These are phyloP conservation scores for Eimeria maxima DNA, from an alignment of 169 alveolate species.

Conservation along the genomic window DNA sequence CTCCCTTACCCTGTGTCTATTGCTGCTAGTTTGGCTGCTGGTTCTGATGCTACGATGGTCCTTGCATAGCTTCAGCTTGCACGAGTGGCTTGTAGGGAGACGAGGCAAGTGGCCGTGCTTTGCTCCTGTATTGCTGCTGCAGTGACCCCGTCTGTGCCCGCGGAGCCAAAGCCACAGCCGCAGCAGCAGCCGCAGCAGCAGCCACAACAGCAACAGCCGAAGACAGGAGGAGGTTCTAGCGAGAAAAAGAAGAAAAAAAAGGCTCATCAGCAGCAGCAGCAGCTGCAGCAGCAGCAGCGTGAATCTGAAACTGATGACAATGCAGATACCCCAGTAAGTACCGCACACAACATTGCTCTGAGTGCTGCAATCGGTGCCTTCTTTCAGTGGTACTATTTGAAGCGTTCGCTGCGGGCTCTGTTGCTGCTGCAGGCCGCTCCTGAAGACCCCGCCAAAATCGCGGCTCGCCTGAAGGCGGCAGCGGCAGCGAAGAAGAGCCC, in stretches of 20 bases:
- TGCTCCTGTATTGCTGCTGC: slow-evolving; percentile 23
- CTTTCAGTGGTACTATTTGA: neutral
- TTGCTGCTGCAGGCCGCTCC: slow-evolving; percentile 62
- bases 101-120: neutral
- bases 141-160: slow-evolving; percentile 50
- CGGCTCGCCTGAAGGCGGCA: slow-evolving; percentile 74
- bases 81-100: neutral
- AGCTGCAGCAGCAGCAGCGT: slow-evolving; percentile 56
- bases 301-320: slow-evolving; percentile 56
- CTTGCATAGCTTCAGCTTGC: neutral
- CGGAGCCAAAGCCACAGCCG: slow-evolving; percentile 45
- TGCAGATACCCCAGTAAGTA: slow-evolving; percentile 59
- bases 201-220: slow-evolving; percentile 47
- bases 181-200: slow-evolving; percentile 59
- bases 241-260: slow-evolving; percentile 22
- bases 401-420: neutral
- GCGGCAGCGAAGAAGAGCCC: slow-evolving; percentile 72
- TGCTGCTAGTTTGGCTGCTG: neutral
- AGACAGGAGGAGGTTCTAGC: slow-evolving; percentile 26
- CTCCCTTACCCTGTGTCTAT: neutral
- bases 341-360: neutral
- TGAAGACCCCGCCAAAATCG: slow-evolving; percentile 70
- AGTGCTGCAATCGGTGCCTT: neutral
- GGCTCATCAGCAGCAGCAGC: slow-evolving; percentile 49
- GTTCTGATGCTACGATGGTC: neutral